Base-by-base conservation (phyloP, 257 asterid species). In the Phtheirospermum japonicum region DNA sequence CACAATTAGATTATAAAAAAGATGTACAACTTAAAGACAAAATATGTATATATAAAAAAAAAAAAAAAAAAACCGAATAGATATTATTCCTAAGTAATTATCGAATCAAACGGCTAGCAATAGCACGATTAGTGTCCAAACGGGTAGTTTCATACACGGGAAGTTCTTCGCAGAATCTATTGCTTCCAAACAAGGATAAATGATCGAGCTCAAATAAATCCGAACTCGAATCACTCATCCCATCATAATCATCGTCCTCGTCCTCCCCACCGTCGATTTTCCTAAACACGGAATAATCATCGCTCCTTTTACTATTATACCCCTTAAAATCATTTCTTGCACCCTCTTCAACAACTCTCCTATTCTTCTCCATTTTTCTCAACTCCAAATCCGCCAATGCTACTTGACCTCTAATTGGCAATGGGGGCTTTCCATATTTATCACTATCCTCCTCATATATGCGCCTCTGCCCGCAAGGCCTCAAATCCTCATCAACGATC, bases 201-300 rank as follows among this genome's bases (percentile, higher is more conserved):
- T 88, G 94, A 75, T 91, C 95, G 12, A 91, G 82, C 63, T 91
- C 96, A 67, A 91, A 91, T 33, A 91, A 76, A 59, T 91, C 96
- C 57, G 96, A 91, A 59, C 96, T 91, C 4, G 86, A 71, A 71
- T 89, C 95, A 61, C 96, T 88, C 16, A 78, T 68, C 23, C 68
- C 77, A 57, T 83, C 81, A 0, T 72, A 62, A 0, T 78, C 80
- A 0, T 76, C 80, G 2, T 73, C 83, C 0, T 69, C 87, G 0
- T 68, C 66, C 0, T 69, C 53, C 2, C 56, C 64, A 4, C 55
- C 66, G 8, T 13, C 32, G 14, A 28, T 59, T 43, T 49, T 62
- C 7, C 71, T 48, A 17, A 65, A 73, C 6, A 7, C 14, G 16
- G 59, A 58, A 17, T 66, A 66, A 59, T 49, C 71, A 7, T 67